phyloP scores from a whole-genome alignment of 2,329 filamentous ascomycete species.

The Seiridium unicorne region DNA sequence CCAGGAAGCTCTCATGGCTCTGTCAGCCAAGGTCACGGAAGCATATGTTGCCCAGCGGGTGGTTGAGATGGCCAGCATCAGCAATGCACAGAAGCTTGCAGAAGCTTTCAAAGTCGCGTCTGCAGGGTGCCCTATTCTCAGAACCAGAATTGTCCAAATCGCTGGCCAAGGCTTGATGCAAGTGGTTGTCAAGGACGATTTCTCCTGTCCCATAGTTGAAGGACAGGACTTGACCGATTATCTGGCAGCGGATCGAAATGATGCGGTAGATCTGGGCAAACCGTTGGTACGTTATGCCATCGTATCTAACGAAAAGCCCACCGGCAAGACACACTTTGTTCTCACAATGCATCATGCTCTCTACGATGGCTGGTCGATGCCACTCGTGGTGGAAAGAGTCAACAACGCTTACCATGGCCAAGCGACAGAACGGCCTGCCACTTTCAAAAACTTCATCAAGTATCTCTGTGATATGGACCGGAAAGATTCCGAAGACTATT shows the following conservation, averaged over 20 bases:
- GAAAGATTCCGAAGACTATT: slow-evolving; percentile 41
- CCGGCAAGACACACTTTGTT: slow-evolving; percentile 41
- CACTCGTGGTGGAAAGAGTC: slow-evolving; percentile 45
- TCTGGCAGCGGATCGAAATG: slow-evolving; percentile 36
- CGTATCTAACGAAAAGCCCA: slow-evolving; percentile 27
- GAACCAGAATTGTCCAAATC: slow-evolving; percentile 48
- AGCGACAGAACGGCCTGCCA: slow-evolving; percentile 30
- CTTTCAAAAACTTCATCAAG: slow-evolving; percentile 49
- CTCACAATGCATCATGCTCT: slow-evolving; percentile 55
- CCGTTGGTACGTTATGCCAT: slow-evolving; percentile 46
- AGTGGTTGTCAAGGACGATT: slow-evolving; percentile 40
- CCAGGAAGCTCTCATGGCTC: slow-evolving; percentile 53
- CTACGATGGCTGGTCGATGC: slow-evolving; percentile 58
- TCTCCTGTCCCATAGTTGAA: slow-evolving; percentile 29
- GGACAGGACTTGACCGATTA: slow-evolving; percentile 36
- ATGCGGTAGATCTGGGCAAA: slow-evolving; percentile 42
- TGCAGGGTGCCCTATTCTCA: slow-evolving; percentile 38
- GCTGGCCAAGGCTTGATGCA: slow-evolving; percentile 43
- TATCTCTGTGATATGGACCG: slow-evolving; percentile 40
- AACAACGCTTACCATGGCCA: slow-evolving; percentile 41
- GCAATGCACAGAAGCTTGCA: slow-evolving; percentile 36
- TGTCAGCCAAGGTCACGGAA: slow-evolving; percentile 48
- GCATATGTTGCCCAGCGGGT: slow-evolving; percentile 53
- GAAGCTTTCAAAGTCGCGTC: slow-evolving; percentile 40
- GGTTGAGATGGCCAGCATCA: slow-evolving; percentile 34